Evolutionary conservation across 2,329 filamentous ascomycete species (phyloP).

Genomic region (Whalleya microplaca): DNA sequence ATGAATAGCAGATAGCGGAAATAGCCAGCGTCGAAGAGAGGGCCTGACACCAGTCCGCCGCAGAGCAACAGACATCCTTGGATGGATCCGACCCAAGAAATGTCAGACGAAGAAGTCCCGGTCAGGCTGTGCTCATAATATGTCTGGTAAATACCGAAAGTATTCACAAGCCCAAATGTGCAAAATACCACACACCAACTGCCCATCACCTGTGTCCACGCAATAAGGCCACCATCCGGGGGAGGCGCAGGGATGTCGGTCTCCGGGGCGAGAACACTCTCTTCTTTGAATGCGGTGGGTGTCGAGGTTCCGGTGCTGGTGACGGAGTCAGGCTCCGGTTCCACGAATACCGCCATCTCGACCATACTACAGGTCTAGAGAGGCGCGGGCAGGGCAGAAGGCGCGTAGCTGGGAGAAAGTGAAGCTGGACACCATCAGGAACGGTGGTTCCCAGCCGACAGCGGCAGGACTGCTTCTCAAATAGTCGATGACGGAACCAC

Average conservation of each 20-base stretch:
- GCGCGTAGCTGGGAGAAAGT: neutral
- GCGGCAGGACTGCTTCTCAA: neutral
- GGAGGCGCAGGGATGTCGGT: neutral
- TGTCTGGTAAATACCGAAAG: constrained; percentile 55
- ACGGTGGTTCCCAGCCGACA: neutral
- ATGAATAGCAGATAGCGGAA: constrained; percentile 47
- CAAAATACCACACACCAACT: constrained; percentile 51
- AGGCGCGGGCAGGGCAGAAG: too few relatives aligned
- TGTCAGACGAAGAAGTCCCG: constrained; percentile 45
- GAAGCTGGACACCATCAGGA: neutral
- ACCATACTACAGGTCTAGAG: neutral
- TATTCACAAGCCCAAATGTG: constrained; percentile 46
- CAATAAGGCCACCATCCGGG: constrained; percentile 34
- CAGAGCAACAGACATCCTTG: constrained; percentile 56
- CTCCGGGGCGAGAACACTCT: neutral
- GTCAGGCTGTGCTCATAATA: constrained; percentile 47
- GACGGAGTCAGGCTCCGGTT: neutral
- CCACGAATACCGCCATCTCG: neutral
- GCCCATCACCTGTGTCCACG: constrained; percentile 49
- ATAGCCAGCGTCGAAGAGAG: constrained; percentile 55
- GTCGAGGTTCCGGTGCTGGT: constrained; percentile 1
- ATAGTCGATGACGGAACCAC: neutral
- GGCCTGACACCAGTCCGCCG: constrained; percentile 53
- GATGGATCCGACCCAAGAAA: constrained; percentile 57
- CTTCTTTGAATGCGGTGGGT: neutral